Conservation (phyloP, 148 eudicot genomes). For the Chenopodium suecicum region DNA sequence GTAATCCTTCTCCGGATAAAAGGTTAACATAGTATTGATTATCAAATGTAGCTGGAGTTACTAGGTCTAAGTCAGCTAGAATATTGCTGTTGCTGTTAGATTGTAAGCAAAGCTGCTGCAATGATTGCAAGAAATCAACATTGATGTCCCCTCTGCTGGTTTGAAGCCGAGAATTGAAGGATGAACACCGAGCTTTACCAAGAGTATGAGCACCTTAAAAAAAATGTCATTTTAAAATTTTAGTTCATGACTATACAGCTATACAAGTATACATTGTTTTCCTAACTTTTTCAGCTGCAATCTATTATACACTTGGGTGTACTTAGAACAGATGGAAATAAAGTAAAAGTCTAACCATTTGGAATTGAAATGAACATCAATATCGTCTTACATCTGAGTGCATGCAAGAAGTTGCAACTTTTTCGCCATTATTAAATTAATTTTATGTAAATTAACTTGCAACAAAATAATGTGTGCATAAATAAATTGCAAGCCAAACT, state of each 20-base stretch:
- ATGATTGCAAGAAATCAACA: slow-evolving; percentile 50
- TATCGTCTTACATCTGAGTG: too few species aligned
- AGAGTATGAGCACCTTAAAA: slow-evolving; percentile 76
- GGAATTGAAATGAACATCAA: too few species aligned
- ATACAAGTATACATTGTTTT: too few species aligned
- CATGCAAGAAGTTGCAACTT: too few species aligned
- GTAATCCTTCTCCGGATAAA: slow-evolving; percentile 68
- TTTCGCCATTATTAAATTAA: too few species aligned
- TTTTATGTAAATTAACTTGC: too few species aligned
- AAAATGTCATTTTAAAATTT: too few species aligned
- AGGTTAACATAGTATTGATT: slow-evolving; percentile 79
- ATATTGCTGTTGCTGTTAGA: slow-evolving; percentile 23
- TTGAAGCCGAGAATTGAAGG: slow-evolving; percentile 57
- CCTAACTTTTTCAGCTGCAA: too few species aligned
- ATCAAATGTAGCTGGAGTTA: slow-evolving; percentile 65
- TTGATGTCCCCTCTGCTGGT: slow-evolving; percentile 36
- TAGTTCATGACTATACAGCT: neutral
- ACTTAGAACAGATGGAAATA: too few species aligned
- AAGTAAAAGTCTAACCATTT: too few species aligned
- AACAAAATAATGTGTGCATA: neutral
- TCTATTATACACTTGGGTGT: too few species aligned
- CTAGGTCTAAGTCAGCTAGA: slow-evolving; percentile 61
- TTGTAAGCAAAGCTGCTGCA: slow-evolving; percentile 55
- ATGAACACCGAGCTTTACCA: slow-evolving; percentile 81
- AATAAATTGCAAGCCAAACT: neutral